Evolutionary conservation across 2,329 filamentous ascomycete species (phyloP).

Genomic region (Gaeumannomyces tritici): DNA sequence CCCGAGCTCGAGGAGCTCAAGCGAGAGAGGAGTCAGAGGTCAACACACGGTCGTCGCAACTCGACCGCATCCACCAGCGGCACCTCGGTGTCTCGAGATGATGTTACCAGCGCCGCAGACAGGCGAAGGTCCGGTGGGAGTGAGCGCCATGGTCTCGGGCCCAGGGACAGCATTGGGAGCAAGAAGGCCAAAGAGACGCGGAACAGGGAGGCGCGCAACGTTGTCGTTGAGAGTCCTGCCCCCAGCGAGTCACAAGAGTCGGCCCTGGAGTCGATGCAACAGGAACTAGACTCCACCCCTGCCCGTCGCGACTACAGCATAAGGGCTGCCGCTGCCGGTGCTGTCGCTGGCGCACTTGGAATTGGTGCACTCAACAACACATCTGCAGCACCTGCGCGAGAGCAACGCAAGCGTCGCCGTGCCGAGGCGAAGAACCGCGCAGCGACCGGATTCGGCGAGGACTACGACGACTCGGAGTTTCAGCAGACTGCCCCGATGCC

Average conservation of each 20-base stretch:
- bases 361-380: conserved; percentile 22
- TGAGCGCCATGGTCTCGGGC: conserved; percentile 40
- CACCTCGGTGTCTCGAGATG: conserved; percentile 44
- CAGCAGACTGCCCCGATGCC: conserved; percentile 70
- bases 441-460: conserved; percentile 35
- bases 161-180: conserved; percentile 34
- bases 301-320: conserved; percentile 26
- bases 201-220: conserved; percentile 45
- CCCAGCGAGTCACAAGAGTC: conserved; percentile 38
- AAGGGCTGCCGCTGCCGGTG: conserved; percentile 34
- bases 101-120: conserved; percentile 39
- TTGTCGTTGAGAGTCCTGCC: conserved; percentile 39
- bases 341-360: conserved; percentile 26
- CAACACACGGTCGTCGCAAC: conserved; percentile 53
- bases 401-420: conserved; percentile 41
- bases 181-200: conserved; percentile 32
- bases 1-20: conserved; percentile 89
- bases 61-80: conserved; percentile 51
- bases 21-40: conserved; percentile 68
- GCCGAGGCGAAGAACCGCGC: conserved; percentile 39
- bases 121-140: conserved; percentile 50
- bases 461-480: conserved; percentile 37
- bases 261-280: conserved; percentile 28
- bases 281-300: conserved; percentile 31
- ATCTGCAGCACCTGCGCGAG: conserved; percentile 39